Base-by-base conservation (phyloP, 2,329 filamentous ascomycete genomes). In the Coniochaeta hoffmannii region DNA sequence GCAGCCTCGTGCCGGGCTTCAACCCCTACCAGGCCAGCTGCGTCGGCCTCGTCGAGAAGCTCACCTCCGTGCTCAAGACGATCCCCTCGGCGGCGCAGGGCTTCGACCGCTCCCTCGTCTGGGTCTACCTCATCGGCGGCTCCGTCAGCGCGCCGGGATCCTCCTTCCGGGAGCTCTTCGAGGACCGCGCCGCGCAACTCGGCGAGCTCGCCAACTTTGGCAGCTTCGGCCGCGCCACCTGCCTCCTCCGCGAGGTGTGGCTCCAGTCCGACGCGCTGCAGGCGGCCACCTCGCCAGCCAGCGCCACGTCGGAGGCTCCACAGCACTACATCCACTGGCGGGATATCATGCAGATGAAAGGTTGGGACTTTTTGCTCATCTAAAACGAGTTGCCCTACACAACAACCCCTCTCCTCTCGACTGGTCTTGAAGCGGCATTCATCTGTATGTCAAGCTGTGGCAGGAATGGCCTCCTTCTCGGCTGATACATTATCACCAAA, bases 321-420 rank as follows among this genome's bases (percentile, higher is more conserved):
- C 62, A 74, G 71, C 85, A 83, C 68, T 87, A 87, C 75, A 83
- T 96, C 72, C 91, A 92, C 85, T 97, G 93, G 93, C 82, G 93
- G 75, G 89, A 96, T 74, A 83, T 93, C 68, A 96, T 97, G 91
- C 84, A 83, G 74, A 83, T 87, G 75, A 94, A 93, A 76, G 85
- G 85, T 64, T 96, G 90, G 92, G 90, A 96, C 70, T 94, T 90
- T 75, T 79, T 97, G 71, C 82, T 97, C 71, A 92, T 97, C 73
- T 96, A 61, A 63, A 60, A 31, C 36, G n/a, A 52, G 30, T 53
- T 38, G 22, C 54, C 55, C 51, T 50, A 53, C 49, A 50, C 51
- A 53, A 60, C 56, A 55, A 57, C 46, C 46, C 46, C 15, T 12
- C 38, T 24, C 24, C 38, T 44, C 24, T 32, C 6, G 55, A 55